phyloP scores from a whole-genome alignment of 176 grass and related monocot genomes.

The barley (Hordeum vulgare) region DNA sequence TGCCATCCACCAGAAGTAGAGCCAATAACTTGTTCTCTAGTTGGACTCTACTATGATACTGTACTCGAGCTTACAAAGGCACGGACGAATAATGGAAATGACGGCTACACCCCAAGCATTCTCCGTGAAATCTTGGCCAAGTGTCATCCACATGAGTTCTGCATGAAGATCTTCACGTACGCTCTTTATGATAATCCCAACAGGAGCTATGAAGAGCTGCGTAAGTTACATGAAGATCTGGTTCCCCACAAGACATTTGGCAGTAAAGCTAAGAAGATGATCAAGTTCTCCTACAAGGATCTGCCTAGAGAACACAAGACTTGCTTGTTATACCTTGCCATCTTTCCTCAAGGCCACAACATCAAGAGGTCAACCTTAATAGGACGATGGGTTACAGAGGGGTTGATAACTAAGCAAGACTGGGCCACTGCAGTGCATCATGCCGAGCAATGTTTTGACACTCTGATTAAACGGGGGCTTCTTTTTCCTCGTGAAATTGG shows the following conservation, averaged over 20 bases:
- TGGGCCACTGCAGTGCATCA: background rate
- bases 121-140: background rate
- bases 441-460: background rate
- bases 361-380: constrained; percentile 7
- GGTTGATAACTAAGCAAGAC: background rate
- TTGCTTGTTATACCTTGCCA: constrained; percentile 2
- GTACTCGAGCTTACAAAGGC: background rate
- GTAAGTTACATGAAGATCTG: background rate
- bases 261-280: background rate
- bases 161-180: background rate
- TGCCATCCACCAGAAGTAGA: background rate
- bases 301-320: background rate
- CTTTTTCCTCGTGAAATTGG: background rate
- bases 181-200: background rate
- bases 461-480: background rate
- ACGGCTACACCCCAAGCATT: background rate
- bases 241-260: background rate
- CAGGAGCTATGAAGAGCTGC: background rate
- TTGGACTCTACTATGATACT: background rate
- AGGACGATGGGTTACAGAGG: background rate
- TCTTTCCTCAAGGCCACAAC: background rate
- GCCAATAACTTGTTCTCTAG: background rate
- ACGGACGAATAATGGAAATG: background rate
- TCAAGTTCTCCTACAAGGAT: background rate
- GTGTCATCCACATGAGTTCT: background rate